Evolutionary conservation across 306 rosid species (phyloP), one percentile per base, ranked within the genome.

Genomic region (Oemleria cerasiformis): DNA sequence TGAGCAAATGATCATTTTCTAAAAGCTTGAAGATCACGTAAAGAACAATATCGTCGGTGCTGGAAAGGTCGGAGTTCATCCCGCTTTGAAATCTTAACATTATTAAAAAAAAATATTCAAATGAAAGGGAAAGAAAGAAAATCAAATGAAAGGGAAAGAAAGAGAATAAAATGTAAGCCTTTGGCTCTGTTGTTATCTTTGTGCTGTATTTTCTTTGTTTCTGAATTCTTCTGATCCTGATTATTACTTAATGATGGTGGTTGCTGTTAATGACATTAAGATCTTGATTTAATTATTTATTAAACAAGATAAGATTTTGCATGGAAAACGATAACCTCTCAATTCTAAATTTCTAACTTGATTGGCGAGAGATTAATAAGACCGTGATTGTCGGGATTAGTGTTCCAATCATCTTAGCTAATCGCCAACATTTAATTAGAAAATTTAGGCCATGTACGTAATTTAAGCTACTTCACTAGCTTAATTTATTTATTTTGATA

Each of bases 351-450:
- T 73, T 77, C 25, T 42, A 58, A 80, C 68, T 79, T 77, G 79
- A 63, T 70, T 73, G 56, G 40, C 65, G 45, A 68, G 62, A 57
- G 63, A 17, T 66, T 44, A 61, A 43, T 55, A 47, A 43, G 42
- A 81, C 93, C 96, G 87, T 39, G 88, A 90, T 86, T 86, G 78
- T 85, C 84, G 93, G 59, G 40, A 81, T 87, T 77, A 77, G 86
- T 87, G 85, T 77, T 82, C 63, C 79, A 75, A 77, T 70, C 77
- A 72, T 70, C 60, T 79, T 78, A 55, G 68, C 47, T 55, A 44
- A 44, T 53, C 50, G 62, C 75, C 69, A 71, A 12, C 21, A 65
- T 68, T 57, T 61, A 10, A 17, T 17, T 70, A 77, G 58, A 60
- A 73, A 74, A 58, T 25, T 58, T 7, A 58, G 42, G 5, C 7